Conservation (phyloP, 2,329 filamentous ascomycete genomes). For the Dactylella cylindrospora region DNA sequence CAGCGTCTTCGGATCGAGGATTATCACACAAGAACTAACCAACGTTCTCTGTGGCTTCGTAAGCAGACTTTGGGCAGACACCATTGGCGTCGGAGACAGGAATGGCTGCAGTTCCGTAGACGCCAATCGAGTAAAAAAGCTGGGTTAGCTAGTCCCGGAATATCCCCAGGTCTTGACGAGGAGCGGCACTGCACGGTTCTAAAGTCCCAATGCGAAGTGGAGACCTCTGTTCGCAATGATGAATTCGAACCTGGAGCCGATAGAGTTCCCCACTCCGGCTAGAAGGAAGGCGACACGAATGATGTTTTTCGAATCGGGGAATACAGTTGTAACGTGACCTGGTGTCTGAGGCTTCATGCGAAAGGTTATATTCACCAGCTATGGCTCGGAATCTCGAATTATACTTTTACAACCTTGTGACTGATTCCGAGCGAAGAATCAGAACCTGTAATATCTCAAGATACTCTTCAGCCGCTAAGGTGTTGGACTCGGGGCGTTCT, state of each 20-base stretch:
- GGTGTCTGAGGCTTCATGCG: neutral
- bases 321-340: neutral
- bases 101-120: neutral
- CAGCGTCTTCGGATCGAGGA: conserved; percentile 31
- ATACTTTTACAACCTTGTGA: no score
- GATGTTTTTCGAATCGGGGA: neutral
- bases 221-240: no score
- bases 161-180: conserved; percentile 22
- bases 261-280: no score
- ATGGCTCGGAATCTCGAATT: no score
- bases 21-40: neutral
- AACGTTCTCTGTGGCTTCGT: neutral
- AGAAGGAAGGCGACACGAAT: conserved; percentile 6
- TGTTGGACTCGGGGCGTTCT: no score
- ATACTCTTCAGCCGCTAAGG: no score
- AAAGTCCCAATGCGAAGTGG: conserved; percentile 3
- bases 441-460: no score
- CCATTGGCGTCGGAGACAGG: neutral
- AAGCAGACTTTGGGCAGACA: neutral
- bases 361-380: no score
- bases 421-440: no score
- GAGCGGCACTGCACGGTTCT: no score
- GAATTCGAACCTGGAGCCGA: conserved; percentile 28
- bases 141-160: conserved; percentile 15
- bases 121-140: no score